phyloP scores from a whole-genome alignment of 164 flowering plant genomes.

The Paratinospora sagittata region DNA sequence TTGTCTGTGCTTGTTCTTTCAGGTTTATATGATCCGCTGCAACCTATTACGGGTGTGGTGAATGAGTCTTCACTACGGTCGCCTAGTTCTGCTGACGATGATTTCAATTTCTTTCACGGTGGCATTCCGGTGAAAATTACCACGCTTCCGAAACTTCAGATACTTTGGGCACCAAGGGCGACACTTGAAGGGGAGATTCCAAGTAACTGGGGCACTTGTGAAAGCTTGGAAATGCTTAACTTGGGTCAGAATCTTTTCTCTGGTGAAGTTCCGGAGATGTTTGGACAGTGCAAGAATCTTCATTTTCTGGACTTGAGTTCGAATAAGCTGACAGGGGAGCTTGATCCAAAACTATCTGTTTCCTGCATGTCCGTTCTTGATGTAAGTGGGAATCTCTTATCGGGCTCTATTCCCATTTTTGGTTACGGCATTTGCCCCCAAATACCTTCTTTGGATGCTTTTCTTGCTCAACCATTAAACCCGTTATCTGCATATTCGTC shows the following conservation, averaged over 20 bases:
- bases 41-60: not conserved
- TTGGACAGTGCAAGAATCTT: conserved; percentile 54
- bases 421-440: conserved; percentile 28
- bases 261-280: conserved; percentile 42
- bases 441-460: conserved; percentile 15
- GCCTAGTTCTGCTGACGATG: conserved; percentile 32
- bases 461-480: conserved; percentile 6
- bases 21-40: conserved; percentile 44
- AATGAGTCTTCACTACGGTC: conserved; percentile 15
- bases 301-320: conserved; percentile 57
- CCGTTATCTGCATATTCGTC: conserved; percentile 38
- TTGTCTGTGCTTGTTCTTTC: conserved; percentile 63
- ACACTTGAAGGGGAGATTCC: conserved; percentile 55
- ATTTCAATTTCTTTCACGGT: conserved; percentile 66
- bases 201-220: conserved; percentile 62
- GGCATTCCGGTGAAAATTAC: conserved; percentile 51
- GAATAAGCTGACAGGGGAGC: conserved; percentile 50
- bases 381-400: conserved; percentile 53
- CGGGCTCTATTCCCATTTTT: conserved; percentile 61
- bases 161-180: conserved; percentile 80
- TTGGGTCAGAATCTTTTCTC: conserved; percentile 52
- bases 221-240: conserved; percentile 67
- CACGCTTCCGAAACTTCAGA: conserved; percentile 55
- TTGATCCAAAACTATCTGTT: conserved; percentile 44
- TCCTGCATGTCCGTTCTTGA: conserved; percentile 71